Evolutionary conservation across 345 rosid genomes (phyloP).

Genomic region (Durio zibethinus): DNA sequence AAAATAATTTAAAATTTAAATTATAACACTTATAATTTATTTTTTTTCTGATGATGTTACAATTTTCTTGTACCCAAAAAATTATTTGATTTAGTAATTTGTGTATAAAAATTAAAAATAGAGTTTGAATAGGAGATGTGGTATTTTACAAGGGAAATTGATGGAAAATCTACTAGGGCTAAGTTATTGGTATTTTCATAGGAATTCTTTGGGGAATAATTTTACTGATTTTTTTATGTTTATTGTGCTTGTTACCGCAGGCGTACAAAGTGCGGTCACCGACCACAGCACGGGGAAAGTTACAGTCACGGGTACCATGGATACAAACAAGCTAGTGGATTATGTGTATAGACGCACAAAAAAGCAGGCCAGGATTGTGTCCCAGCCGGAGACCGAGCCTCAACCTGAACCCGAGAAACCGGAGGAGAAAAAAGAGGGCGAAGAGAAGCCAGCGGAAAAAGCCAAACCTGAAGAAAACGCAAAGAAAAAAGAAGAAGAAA

Average conservation of each 20-base stretch:
- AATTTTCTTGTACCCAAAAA: too few species aligned
- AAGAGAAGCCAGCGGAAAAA: constrained; percentile 38
- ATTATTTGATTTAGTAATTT: too few species aligned
- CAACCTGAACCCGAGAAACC: constrained; percentile 23
- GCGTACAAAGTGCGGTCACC: constrained; percentile 72
- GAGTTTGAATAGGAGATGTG: too few species aligned
- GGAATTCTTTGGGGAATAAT: too few species aligned
- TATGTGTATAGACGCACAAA: constrained; percentile 77
- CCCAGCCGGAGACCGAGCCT: constrained; percentile 63
- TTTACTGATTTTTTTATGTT: not conserved
- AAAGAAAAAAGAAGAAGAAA: constrained; percentile 32
- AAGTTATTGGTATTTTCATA: too few species aligned
- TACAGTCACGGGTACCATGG: constrained; percentile 89
- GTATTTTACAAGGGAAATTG: too few species aligned
- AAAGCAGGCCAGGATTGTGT: constrained; percentile 77
- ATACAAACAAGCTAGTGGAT: constrained; percentile 69
- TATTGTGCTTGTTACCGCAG: constrained; percentile 28
- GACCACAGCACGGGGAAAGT: constrained; percentile 71
- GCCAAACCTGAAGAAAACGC: constrained; percentile 32
- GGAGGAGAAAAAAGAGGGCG: constrained; percentile 37
- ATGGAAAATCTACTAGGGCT: too few species aligned
- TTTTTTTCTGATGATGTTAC: too few species aligned
- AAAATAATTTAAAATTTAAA: too few species aligned
- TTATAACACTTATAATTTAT: too few species aligned
- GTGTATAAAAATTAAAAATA: too few species aligned